Evolutionary conservation across 202 grass and related monocot species (phyloP), one percentile per base, ranked within the genome.

Genomic region (Zoysia matrella): DNA sequence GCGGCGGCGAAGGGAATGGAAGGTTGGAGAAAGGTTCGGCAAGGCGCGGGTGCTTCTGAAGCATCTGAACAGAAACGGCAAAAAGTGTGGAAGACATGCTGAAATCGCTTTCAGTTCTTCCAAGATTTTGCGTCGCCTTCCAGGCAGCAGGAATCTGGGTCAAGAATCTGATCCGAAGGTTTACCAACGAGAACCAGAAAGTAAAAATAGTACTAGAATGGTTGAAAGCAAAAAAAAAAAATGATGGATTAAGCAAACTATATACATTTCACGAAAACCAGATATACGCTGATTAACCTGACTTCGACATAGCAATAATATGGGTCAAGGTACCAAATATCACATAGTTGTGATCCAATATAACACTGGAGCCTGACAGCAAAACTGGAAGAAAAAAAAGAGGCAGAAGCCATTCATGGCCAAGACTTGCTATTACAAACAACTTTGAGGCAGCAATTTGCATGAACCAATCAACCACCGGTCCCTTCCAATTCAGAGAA

Each of bases 401-500:
- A 90, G 65, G 80, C 70, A 52, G 47, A 85, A 71, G 12, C 41
- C 30, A 89, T 78, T 45, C 86, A 73, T 86, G 54, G 68, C 61
- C 42, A 77, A 83, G 39, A 44, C 79, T 79, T 79, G 74, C 80
- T 86, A 80, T 79, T 86, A 83, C 74, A 78, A 80, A 83, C 84
- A 83, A 44, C 83, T 71, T 83, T 69, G 53, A 71, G 54, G 55
- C 75, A 54, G 64, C 62, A 74, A 79, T 69, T 83, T 74, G 30
- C 62, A 64, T 83, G 63, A 80, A 75, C 57, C 65, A 57, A 86
- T 71, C 83, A 89, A 75, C 83, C 67, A 42, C 41, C 39, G 7
- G 46, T 42, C 36, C 74, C 75, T 62, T 74, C 69, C 46, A 58
- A 71, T 44, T 41, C 18, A 50, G 69, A 90, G 82, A 90, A 90